Evolutionary conservation across 1,139 yeast species (phyloP).

Genomic region (Blastobotrys niveus): DNA sequence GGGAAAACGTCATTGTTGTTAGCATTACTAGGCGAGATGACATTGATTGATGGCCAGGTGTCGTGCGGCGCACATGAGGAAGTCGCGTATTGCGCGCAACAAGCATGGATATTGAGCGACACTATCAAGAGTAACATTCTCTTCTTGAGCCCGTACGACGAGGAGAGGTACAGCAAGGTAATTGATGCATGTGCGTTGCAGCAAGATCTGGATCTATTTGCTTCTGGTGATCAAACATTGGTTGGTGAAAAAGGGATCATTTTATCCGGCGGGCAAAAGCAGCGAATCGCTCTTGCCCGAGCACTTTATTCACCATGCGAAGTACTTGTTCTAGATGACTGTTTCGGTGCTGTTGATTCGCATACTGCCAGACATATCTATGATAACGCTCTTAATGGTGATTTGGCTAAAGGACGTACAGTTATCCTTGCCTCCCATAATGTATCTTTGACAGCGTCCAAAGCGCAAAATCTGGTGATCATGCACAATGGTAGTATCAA

Average conservation of each 20-base stretch:
- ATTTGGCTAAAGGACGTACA: slow-evolving; percentile 71
- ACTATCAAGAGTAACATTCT: slow-evolving; percentile 57
- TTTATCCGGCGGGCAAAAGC: slow-evolving; percentile 95
- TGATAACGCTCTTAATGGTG: slow-evolving; percentile 82
- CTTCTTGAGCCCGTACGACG: slow-evolving; percentile 71
- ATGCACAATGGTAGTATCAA: slow-evolving; percentile 88
- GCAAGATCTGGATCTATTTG: slow-evolving; percentile 72
- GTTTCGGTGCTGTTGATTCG: slow-evolving; percentile 93
- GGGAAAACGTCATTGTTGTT: slow-evolving; percentile 88
- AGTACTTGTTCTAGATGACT: slow-evolving; percentile 82
- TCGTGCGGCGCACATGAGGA: slow-evolving; percentile 71
- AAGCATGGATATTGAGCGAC: slow-evolving; percentile 91
- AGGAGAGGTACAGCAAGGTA: slow-evolving; percentile 69
- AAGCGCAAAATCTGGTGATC: slow-evolving; percentile 72
- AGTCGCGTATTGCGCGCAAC: slow-evolving; percentile 83
- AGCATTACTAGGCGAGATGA: slow-evolving; percentile 95
- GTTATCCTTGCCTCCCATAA: slow-evolving; percentile 90
- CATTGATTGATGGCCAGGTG: slow-evolving; percentile 67
- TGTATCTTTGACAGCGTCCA: slow-evolving; percentile 71
- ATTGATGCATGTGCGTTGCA: slow-evolving; percentile 62
- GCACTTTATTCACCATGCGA: slow-evolving; percentile 83
- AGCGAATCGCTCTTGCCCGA: slow-evolving; percentile 90
- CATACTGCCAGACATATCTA: slow-evolving; percentile 91
- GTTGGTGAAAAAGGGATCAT: slow-evolving; percentile 96
- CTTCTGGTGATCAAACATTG: slow-evolving; percentile 65